Base-by-base conservation (phyloP, 495 filamentous ascomycete genomes). In the Aspergillus hancockii region DNA sequence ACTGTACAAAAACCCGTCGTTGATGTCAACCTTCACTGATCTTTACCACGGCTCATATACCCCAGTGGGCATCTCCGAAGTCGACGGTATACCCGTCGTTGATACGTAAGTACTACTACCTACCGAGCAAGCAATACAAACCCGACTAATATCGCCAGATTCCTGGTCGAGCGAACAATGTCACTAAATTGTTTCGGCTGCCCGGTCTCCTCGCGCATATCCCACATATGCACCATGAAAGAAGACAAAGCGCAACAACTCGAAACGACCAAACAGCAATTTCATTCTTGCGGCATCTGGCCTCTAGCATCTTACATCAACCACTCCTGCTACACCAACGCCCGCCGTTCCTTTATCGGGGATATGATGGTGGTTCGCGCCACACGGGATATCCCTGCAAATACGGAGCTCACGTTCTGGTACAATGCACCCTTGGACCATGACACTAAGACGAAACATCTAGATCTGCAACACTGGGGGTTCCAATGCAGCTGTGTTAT, bases 331-430 rank as follows among this genome's bases (percentile, higher is more conserved):
- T 6, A 76, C 50, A 63, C 68, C 19, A 86, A 82, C 59, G 66
- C 68, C 16, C 40, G 50, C 3, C 75, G 80, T 22, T 64, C 77
- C 21, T 86, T 84, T 66, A 81, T 86, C 57, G 82, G 84, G 45
- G 85, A 88, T 63, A 77, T 88, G 73, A 78, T 81, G 70, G 70
- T 86, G 49, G 59, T 84, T 22, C 81, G 83, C n/a, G 83, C 85
- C 0, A 64, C 70, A 9, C 57, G 61, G 21, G 66, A 79, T 61
- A 68, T 88, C 9, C 64, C 67, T 4, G 52, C 71, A 0, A 71
- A 79, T 54, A 79, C 81, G 14, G 85, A 88, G 61, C 47, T 88
- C 22, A 79, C 73, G 0, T 66, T 72, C 50, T 65, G 62, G 52
- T 79, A 79, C 54, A 46, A 64, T 47, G 52, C 57, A 21, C 64